phyloP scores from a whole-genome alignment of 83 land plant genomes.

The Larix sibirica region DNA sequence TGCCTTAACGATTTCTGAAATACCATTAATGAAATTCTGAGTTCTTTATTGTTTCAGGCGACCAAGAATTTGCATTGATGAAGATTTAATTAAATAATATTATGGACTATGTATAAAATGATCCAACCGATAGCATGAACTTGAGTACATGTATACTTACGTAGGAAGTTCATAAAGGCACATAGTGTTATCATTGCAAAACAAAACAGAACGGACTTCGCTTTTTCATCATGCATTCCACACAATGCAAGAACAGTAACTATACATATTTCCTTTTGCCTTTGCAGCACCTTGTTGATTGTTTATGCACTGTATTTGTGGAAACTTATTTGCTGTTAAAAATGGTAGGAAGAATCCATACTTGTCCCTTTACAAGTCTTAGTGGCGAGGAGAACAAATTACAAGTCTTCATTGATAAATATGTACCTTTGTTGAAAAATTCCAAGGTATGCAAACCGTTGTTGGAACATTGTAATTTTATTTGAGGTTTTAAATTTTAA shows the following conservation, averaged over 20 bases:
- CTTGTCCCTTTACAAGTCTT: conserved; percentile 26
- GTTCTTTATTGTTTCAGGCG: too few relatives aligned
- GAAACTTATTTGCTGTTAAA: conserved; percentile 42
- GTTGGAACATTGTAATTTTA: neutral
- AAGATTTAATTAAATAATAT: too few relatives aligned
- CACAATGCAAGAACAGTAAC: neutral
- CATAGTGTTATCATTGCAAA: too few relatives aligned
- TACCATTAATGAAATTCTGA: too few relatives aligned
- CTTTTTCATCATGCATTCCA: too few relatives aligned
- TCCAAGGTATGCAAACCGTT: conserved; percentile 46
- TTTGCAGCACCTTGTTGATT: conserved; percentile 54
- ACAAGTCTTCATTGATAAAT: conserved; percentile 30
- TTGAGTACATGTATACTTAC: too few relatives aligned
- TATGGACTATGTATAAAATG: too few relatives aligned
- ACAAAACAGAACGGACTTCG: too few relatives aligned
- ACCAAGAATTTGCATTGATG: too few relatives aligned
- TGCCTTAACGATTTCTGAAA: too few relatives aligned
- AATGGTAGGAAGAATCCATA: conserved; percentile 28
- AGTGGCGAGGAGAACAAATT: conserved; percentile 21
- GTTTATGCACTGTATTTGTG: conserved; percentile 21
- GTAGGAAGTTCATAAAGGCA: too few relatives aligned
- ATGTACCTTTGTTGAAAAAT: conserved; percentile 29
- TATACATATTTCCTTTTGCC: neutral
- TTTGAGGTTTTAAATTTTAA: neutral
- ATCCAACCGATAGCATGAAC: too few relatives aligned